Base-by-base conservation (phyloP, 768 basidiomycete species). In the Lactarius tabidus region DNA sequence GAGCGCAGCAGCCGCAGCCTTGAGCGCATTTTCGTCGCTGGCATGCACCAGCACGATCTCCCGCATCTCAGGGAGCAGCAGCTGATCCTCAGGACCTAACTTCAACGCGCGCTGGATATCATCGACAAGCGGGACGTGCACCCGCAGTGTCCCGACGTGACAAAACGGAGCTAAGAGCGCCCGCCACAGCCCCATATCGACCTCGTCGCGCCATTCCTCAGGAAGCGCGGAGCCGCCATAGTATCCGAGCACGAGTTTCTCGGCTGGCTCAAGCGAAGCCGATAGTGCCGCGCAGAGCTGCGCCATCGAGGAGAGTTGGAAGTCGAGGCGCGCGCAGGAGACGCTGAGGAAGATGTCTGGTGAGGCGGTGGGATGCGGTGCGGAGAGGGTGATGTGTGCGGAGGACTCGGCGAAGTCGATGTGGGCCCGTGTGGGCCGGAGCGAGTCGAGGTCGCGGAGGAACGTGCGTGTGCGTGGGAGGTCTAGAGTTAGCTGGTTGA, bases 221-320 rank as follows among this genome's bases (percentile, higher is more conserved):
- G 55, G 33, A 9, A 58, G 12, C 7, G 38, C 33, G 23, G 14
- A n/a, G 0, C 41, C 28, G 48, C 59, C 60, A 56, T 66, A 28
- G 57, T 53, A 66, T 28, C 60, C 56, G 33, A 66, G 65, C 18
- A 31, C 52, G 31, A 66, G 57, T 15, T 66, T 60, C 35, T 62
- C 65, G 51, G 53, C 23, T 9, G 31, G 20, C 8, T 31, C 20
- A 28, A 60, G 41, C 6, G 45, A 33, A 28, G 41, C 7, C 2
- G 38, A 39, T 3, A 66, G 39, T 20, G 31, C 20, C 10, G 18
- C 33, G 33, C 60, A 66, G 9, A 66, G 52, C 41, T 59, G 65
- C 20, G 51, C 38, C 53, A 52, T 55, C 8, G 51, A 48, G 20
- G 65, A 53, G 6, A 62, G 39, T 10, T 62, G 65, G 20, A 66